These are phyloP conservation scores for Rugonectria rugulosa DNA, from an alignment of 2,329 filamentous ascomycete genomes.

Conservation along the genomic window DNA sequence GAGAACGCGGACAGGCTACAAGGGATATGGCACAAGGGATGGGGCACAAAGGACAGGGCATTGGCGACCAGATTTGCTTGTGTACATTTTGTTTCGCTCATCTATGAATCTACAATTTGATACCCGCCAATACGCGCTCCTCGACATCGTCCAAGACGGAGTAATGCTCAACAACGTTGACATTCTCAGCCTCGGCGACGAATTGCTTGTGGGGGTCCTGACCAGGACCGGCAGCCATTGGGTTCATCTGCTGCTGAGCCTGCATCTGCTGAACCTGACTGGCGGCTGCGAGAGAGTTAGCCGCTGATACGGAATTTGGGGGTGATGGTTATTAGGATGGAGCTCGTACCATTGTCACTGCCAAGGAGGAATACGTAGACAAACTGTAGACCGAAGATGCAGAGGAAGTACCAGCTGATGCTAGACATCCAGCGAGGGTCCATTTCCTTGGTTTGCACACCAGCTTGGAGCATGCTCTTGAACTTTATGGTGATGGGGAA, in stretches of 20 bases:
- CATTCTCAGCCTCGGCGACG: constrained; percentile 88
- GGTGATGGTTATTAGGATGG: neutral
- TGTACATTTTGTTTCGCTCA: constrained; percentile 36
- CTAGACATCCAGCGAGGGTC: constrained; percentile 99
- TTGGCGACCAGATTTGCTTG: constrained; percentile 35
- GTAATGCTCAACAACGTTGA: constrained; percentile 93
- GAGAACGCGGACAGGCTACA: neutral
- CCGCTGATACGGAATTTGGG: constrained; percentile 4
- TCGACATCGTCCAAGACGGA: constrained; percentile 91
- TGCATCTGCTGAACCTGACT: constrained; percentile 76
- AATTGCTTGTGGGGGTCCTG: constrained; percentile 97
- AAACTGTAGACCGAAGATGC: constrained; percentile 93
- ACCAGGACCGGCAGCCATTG: constrained; percentile 81
- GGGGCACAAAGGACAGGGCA: constrained; percentile 10
- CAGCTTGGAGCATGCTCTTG: constrained; percentile 98
- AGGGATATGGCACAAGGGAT: constrained; percentile 2
- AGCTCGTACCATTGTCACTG: constrained; percentile 84
- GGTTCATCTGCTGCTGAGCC: constrained; percentile 35
- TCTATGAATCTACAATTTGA: constrained; percentile 48
- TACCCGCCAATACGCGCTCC: constrained; percentile 74
- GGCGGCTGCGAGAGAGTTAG: constrained; percentile 67
- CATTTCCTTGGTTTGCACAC: constrained; percentile 93
- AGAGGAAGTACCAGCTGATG: constrained; percentile 98
- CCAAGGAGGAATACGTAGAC: constrained; percentile 98
- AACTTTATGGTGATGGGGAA: constrained; percentile 98